Evolutionary conservation across 2,329 filamentous ascomycete species (phyloP).

Genomic region (Plectosphaerella plurivora): DNA sequence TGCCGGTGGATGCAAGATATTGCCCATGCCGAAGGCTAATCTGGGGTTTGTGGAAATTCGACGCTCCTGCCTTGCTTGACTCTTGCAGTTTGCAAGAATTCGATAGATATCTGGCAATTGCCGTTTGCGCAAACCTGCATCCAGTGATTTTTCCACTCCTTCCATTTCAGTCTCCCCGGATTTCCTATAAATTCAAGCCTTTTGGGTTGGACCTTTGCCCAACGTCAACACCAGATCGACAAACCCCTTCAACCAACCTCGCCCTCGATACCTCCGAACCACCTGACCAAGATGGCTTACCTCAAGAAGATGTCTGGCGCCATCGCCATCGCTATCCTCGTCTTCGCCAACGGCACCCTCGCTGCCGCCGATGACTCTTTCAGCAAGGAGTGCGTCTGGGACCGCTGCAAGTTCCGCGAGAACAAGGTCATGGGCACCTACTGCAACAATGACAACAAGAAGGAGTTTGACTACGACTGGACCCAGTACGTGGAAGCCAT

Average conservation of each 20-base stretch:
- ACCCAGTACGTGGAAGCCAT: background rate
- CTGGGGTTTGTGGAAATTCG: no score
- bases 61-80: no score
- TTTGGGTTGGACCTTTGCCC: no score
- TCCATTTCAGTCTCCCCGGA: no score
- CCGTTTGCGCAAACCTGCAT: no score
- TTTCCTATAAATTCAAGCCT: no score
- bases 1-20: no score
- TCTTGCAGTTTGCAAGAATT: no score
- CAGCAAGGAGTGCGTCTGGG: background rate
- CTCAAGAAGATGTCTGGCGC: background rate
- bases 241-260: background rate
- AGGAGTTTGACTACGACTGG: constrained; percentile 1
- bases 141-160: no score
- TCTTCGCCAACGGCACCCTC: background rate
- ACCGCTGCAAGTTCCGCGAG: constrained; percentile 2
- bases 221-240: no score
- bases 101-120: no score
- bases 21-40: no score
- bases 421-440: constrained; percentile 2
- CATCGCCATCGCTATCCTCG: background rate
- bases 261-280: background rate
- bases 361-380: background rate
- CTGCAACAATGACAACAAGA: constrained; percentile 1
- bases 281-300: background rate